These are phyloP conservation scores for Eragrostis nindensis DNA, from an alignment of 176 grass and related monocot species.

Conservation along the genomic window DNA sequence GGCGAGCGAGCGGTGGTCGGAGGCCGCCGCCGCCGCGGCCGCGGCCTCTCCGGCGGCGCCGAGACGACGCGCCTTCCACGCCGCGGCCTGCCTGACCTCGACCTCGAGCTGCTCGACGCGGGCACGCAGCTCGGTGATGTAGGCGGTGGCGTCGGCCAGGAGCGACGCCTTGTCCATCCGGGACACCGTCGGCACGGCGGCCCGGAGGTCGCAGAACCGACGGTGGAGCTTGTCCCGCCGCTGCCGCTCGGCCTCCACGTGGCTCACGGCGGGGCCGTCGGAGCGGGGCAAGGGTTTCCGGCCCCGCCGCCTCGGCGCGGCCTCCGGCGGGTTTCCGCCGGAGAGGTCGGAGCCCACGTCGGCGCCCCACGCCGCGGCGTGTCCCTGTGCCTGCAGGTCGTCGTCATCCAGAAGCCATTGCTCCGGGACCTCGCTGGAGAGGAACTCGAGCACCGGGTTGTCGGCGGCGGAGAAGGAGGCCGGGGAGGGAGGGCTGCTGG, in stretches of 20 bases:
- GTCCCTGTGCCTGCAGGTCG: background rate
- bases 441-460: background rate
- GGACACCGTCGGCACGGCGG: slow-evolving; percentile 61
- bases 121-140: slow-evolving; percentile 57
- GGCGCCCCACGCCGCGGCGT: background rate
- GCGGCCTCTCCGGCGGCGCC: background rate
- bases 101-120: slow-evolving; percentile 36
- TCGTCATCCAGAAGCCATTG: background rate
- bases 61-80: background rate
- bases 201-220: slow-evolving; percentile 62
- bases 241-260: slow-evolving; percentile 64
- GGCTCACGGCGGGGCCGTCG: slow-evolving; percentile 30
- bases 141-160: slow-evolving; percentile 53
- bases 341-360: slow-evolving; percentile 1
- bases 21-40: background rate
- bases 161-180: slow-evolving; percentile 78
- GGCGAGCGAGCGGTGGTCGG: too few relatives aligned
- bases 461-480: background rate
- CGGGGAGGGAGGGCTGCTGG: background rate
- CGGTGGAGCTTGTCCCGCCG: slow-evolving; percentile 68
- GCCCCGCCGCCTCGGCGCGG: background rate
- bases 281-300: background rate
- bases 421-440: slow-evolving; percentile 21
- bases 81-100: background rate
- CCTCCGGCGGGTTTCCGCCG: background rate